These are phyloP conservation scores for Beauveria scarabaeidicola DNA, from an alignment of 2,329 filamentous ascomycete species.

Conservation along the genomic window DNA sequence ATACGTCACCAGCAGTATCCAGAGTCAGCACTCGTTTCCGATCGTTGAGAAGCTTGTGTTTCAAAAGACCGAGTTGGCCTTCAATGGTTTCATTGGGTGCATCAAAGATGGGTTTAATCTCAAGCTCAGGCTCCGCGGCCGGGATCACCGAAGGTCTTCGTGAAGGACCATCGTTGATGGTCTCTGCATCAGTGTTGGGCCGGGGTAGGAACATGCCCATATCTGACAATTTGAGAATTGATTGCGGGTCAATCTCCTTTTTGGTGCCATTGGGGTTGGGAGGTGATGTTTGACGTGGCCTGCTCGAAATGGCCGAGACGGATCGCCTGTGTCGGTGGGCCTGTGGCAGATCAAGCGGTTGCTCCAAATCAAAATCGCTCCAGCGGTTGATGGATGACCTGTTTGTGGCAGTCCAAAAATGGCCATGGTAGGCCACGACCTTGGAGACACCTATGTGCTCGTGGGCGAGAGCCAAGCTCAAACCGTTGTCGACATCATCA, in stretches of 20 bases:
- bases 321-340: conserved; percentile 40
- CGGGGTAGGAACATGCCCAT: conserved; percentile 65
- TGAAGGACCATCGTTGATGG: conserved; percentile 37
- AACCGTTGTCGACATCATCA: conserved; percentile 66
- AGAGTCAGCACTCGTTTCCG: conserved; percentile 80
- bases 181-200: conserved; percentile 45
- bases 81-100: conserved; percentile 76
- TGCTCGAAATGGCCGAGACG: conserved; percentile 34
- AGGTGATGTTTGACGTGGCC: conserved; percentile 25
- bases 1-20: conserved; percentile 89
- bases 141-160: conserved; percentile 30
- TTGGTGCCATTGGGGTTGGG: conserved; percentile 26
- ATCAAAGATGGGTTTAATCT: conserved; percentile 54
- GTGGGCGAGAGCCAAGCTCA: conserved; percentile 84
- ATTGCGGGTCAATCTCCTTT: conserved; percentile 66
- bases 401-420: conserved; percentile 84
- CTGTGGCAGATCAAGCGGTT: conserved; percentile 58
- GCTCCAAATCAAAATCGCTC: conserved; percentile 74
- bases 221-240: conserved; percentile 75
- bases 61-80: conserved; percentile 90
- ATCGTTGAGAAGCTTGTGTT: conserved; percentile 87
- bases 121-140: conserved; percentile 21
- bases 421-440: conserved; percentile 59
- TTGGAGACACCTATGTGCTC: conserved; percentile 78
- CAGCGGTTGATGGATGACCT: conserved; percentile 90